Percentiles rank a stretch among this genome's conserved stretches.
Evolutionary conservation across 202 grass and related monocot species (phyloP).

Genomic region (Dendrocalamus latiflorus): DNA sequence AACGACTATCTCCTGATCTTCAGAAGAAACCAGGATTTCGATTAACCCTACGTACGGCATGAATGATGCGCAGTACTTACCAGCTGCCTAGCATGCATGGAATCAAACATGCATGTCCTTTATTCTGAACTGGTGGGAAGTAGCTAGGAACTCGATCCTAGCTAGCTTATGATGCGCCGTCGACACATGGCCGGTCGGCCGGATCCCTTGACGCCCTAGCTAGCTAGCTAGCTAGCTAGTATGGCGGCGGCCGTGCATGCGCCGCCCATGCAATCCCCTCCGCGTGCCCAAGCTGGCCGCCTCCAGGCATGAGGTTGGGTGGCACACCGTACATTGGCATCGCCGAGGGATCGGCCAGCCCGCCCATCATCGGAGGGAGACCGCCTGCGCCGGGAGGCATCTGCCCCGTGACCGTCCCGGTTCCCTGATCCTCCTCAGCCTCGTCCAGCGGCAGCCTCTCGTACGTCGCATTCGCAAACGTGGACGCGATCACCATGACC

Average conservation of each 20-base stretch:
- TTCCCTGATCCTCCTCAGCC: slow-evolving; percentile 24
- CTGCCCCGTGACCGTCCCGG: neutral
- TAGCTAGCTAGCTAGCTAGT: slow-evolving; percentile 40
- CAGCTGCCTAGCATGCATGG: neutral
- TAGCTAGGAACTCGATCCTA: too few species aligned
- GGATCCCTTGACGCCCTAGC: too few species aligned
- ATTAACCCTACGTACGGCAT: neutral
- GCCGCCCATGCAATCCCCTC: slow-evolving; percentile 44
- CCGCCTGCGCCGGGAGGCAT: neutral
- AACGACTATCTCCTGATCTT: neutral
- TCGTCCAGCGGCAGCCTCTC: slow-evolving; percentile 65
- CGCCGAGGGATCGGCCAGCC: slow-evolving; percentile 25
- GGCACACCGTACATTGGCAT: slow-evolving; percentile 47
- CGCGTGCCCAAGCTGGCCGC: slow-evolving; percentile 23
- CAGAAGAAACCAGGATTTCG: neutral
- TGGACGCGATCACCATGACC: slow-evolving; percentile 64
- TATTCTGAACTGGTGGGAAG: neutral
- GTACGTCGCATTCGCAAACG: slow-evolving; percentile 63
- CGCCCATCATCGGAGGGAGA: slow-evolving; percentile 14
- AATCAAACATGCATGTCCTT: neutral
- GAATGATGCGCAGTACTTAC: neutral
- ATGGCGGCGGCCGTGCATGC: slow-evolving; percentile 47
- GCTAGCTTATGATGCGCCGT: too few species aligned
- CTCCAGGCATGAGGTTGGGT: slow-evolving; percentile 28
- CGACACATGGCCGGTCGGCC: neutral